phyloP scores from a whole-genome alignment of 2,329 filamentous ascomycete species.

The Xylariomycetidae sp. region DNA sequence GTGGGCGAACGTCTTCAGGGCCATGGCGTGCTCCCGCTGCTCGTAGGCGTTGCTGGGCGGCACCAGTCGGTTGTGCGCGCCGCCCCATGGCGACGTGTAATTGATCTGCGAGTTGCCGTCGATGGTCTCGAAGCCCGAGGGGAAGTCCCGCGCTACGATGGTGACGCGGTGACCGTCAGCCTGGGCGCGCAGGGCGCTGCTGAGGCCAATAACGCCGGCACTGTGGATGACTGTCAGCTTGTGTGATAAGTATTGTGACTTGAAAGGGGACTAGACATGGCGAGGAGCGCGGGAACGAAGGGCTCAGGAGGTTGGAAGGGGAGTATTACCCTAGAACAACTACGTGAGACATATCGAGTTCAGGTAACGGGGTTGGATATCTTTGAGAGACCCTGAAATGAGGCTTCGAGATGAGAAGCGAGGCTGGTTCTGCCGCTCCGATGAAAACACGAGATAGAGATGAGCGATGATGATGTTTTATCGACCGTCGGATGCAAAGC shows the following conservation, averaged over 20 bases:
- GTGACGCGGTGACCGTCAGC: slow-evolving; percentile 34
- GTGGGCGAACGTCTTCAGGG: slow-evolving; percentile 36
- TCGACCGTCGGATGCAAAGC: too few relatives aligned
- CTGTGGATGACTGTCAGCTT: slow-evolving; percentile 28
- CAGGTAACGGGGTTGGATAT: slow-evolving; percentile 1
- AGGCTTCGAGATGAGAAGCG: background rate
- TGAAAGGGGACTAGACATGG: background rate
- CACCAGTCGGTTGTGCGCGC: slow-evolving; percentile 51
- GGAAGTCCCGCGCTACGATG: slow-evolving; percentile 43
- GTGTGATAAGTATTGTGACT: background rate
- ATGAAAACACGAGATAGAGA: too few relatives aligned
- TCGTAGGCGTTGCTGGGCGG: slow-evolving; percentile 31
- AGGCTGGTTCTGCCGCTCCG: too few relatives aligned
- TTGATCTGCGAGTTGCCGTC: slow-evolving; percentile 38
- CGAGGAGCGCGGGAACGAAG: background rate
- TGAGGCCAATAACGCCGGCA: slow-evolving; percentile 50
- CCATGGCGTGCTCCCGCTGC: slow-evolving; percentile 38
- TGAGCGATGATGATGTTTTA: too few relatives aligned
- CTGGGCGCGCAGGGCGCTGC: slow-evolving; percentile 42
- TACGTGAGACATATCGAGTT: slow-evolving; percentile 16
- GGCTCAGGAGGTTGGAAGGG: background rate
- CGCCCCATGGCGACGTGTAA: slow-evolving; percentile 55
- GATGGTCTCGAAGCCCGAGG: slow-evolving; percentile 40
- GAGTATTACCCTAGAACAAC: slow-evolving; percentile 22
- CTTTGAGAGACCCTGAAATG: background rate